Base-by-base conservation (phyloP, 257 asterid genomes). In the Ajuga chamaepitys region DNA sequence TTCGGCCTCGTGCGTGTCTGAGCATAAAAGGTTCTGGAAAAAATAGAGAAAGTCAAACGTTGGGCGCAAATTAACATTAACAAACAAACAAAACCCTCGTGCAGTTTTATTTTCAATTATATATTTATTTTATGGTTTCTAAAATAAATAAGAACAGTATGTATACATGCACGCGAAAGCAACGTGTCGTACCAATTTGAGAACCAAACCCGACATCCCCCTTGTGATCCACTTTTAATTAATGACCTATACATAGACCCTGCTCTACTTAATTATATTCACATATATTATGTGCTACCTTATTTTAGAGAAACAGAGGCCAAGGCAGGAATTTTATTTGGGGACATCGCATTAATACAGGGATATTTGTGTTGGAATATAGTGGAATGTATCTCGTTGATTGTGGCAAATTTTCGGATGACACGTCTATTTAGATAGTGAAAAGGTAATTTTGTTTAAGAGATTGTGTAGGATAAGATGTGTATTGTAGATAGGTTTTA, bases 151-250 rank as follows among this genome's bases (percentile, higher is more conserved):
- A 9, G 24, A 34, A 34, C 22, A 16, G 32, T 52, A 58, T 58
- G 10, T 7, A 18, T 32, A 10, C 35, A 64, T 35, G 70, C 70
- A 65, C 62, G 70, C 70, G 76, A 71, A 44, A 63, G 71, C 52
- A 62, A 63, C 58, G 12, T 63, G 7, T 62, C 70, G 52, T 71
- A 41, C 12, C 30, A 20, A 40, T 18, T 53, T 30, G 25, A 14
- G 52, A 34, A 42, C 16, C 64, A 5, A 70, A 2, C 47, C 66
- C 76, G 71, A 71, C 76, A 62, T 54, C 21, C 40, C 54, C 71
- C 53, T 55, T 54, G 25, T 62, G 21, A 22, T 18, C 6, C 6
- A 54, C 34, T 48, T 61, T 38, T 16, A 22, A 24, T 54, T 7
- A 44, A 16, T 12, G 4, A 9, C 8, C 5, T 24, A 52, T 12